Evolutionary conservation across 140 eudicot species (phyloP), one percentile per base, ranked within the genome.

Genomic region (Anethum foeniculum): DNA sequence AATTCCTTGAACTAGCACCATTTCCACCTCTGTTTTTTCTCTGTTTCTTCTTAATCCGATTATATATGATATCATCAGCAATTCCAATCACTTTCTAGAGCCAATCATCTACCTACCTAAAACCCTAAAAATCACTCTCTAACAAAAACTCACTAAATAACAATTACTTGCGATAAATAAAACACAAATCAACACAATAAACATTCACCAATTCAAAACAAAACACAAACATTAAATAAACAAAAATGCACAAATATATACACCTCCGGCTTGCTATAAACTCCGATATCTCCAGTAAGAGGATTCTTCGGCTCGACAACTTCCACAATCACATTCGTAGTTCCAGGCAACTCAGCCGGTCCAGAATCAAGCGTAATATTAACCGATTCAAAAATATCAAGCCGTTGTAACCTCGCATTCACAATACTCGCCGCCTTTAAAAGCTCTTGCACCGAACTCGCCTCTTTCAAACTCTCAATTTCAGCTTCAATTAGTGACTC

Each of bases 301-400:
- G 88, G 86, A 78, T 79, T 88, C 81, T 82, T 84, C 72, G 80
- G 47, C 84, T 88, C 98, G 5, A 81, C 86, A 81, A 93, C 93
- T 86, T 88, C 82, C 18, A 94, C 88, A 47, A 92, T 79, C 8
- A 94, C 94, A 84, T 92, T 92, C 32, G 91, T 78, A 16, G 96
- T 90, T 34, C 96, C 97, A 21, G 97, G 97, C 87, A 94, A 85
- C 83, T 92, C 97, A 41, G 86, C 79, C 12, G 98, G 98, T 2
- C 98, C 98, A 0, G 96, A 82, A 84, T 94, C 98, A 13, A 94
- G 87, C 56, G 96, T 89, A 49, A 94, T 85, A 69, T 81, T 84
- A 9, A 94, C 97, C 7, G 94, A 86, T 80, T 94, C 96, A 47
- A 92, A 94, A 0, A 94, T 78, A 7, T 85, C 97, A 7, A 94